These are phyloP conservation scores for Babjeviella inositovora DNA, from an alignment of 805 yeast genomes.

Conservation along the genomic window DNA sequence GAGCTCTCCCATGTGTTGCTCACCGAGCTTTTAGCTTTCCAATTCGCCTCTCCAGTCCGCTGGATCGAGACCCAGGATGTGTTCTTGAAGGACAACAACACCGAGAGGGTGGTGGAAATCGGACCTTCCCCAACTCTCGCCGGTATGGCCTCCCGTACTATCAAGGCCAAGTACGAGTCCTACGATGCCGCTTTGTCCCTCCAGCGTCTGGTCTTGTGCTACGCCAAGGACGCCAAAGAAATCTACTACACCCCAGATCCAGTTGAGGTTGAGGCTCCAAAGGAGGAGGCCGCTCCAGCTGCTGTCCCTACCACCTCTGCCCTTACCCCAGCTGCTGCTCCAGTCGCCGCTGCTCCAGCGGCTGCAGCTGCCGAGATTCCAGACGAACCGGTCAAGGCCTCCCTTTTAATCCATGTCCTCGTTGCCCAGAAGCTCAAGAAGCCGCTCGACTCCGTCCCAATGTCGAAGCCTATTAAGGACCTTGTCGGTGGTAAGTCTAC, in stretches of 20 bases:
- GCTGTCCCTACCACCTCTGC: constrained; percentile 44
- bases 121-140: constrained; percentile 99
- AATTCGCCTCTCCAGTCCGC: constrained; percentile 98
- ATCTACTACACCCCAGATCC: constrained; percentile 90
- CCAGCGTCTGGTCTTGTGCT: constrained; percentile 88
- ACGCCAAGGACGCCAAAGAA: constrained; percentile 91
- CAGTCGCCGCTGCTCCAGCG: constrained; percentile 51
- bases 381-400: constrained; percentile 83
- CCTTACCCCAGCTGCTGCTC: constrained; percentile 36
- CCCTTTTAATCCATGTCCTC: constrained; percentile 67
- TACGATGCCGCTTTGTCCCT: constrained; percentile 94
- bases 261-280: constrained; percentile 25
- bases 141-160: constrained; percentile 96
- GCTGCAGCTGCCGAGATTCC: constrained; percentile 77
- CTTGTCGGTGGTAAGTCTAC: constrained; percentile 98
- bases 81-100: constrained; percentile 80
- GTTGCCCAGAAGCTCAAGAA: constrained; percentile 96
- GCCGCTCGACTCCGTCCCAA: constrained; percentile 68
- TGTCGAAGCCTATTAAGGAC: constrained; percentile 90
- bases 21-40: constrained; percentile 94
- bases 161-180: constrained; percentile 89
- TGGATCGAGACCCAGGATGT: constrained; percentile 99
- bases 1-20: constrained; percentile 89
- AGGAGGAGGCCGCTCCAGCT: constrained; percentile 23
- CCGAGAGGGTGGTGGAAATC: constrained; percentile 95